Base-by-base conservation (phyloP, 768 basidiomycete genomes). In the Pluteus cervinus region DNA sequence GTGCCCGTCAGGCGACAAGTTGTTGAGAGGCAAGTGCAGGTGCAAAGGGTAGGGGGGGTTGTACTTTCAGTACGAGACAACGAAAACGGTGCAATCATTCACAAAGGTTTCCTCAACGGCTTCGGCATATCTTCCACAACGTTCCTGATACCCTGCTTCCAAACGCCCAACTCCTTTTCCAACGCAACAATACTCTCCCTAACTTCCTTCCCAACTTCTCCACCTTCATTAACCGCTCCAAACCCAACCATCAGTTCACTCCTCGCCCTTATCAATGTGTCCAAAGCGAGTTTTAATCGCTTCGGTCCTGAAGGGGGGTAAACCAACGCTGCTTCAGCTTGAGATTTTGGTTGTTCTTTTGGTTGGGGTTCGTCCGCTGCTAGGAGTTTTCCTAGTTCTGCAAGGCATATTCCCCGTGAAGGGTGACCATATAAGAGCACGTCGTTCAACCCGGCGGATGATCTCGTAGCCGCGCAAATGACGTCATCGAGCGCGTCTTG, bases 371-470 rank as follows among this genome's bases (percentile, higher is more conserved):
- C 86, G 48, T 90, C 86, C 1, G 90, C 82, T 0, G 76, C 75
- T 5, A 92, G 66, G 5, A 91, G 61, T 60, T 90, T 92, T 0
- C 86, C 89, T 5, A 88, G 65, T 54, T 93, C 90, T 3, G 81
- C 79, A 6, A 82, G 61, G 4, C 84, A 78, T 16, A 93, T 62
- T 0, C 76, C 87, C 1, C 86, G 71, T 1, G 84, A 71, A 0
- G 92, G 90, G 54, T 94, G 91, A 2, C 84, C 85, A 7, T 63
- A 55, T 0, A 63, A 57, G 12, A 89, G 68, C 2, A 86, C 52
- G 9, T 52, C 56, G 4, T 59, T 53, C 4, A 89, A 50, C 1
- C 81, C 90, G 0, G 68, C 60, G 15, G 62, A 63, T 7, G 73
- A 64, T 29, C 71, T 70, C 11, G 72, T 70, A 1, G 81, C 73